Evolutionary conservation across 1,284 basidiomycete genomes (phyloP).

Genomic region (Singerocomus inundabilis): DNA sequence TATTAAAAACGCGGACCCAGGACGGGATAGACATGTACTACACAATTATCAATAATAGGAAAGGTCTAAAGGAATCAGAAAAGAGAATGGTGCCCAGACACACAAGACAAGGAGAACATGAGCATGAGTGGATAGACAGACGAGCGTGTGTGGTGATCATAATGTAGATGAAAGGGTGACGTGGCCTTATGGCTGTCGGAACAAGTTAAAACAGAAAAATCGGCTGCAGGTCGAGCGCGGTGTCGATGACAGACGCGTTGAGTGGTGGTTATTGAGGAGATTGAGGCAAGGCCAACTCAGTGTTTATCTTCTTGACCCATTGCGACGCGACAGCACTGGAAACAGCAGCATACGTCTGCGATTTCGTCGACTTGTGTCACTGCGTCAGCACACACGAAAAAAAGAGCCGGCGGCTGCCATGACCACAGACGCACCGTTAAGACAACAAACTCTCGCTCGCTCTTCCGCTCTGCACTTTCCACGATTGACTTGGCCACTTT

Average conservation of each 20-base stretch:
- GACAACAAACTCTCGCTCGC: conserved; percentile 61
- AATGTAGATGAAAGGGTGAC: not conserved
- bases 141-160: not conserved
- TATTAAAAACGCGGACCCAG: not conserved
- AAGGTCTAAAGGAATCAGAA: no score
- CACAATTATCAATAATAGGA: conserved; percentile 1
- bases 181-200: not conserved
- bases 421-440: conserved; percentile 46
- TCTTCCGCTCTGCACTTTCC: conserved; percentile 50
- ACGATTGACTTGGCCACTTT: conserved; percentile 42
- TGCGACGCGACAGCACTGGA: conserved; percentile 37
- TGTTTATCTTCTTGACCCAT: conserved; percentile 55
- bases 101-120: not conserved
- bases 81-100: not conserved
- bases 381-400: not conserved
- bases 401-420: no score
- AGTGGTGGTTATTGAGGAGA: conserved; percentile 4
- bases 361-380: conserved; percentile 46
- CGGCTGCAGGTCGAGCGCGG: not conserved
- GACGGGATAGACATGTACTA: not conserved
- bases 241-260: not conserved
- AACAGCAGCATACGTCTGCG: conserved; percentile 51
- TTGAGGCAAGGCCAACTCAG: conserved; percentile 7
- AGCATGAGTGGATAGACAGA: conserved; percentile 2
- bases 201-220: not conserved